phyloP scores from a whole-genome alignment of 805 yeast genomes.

The Sungouiozyma intestinalis region DNA sequence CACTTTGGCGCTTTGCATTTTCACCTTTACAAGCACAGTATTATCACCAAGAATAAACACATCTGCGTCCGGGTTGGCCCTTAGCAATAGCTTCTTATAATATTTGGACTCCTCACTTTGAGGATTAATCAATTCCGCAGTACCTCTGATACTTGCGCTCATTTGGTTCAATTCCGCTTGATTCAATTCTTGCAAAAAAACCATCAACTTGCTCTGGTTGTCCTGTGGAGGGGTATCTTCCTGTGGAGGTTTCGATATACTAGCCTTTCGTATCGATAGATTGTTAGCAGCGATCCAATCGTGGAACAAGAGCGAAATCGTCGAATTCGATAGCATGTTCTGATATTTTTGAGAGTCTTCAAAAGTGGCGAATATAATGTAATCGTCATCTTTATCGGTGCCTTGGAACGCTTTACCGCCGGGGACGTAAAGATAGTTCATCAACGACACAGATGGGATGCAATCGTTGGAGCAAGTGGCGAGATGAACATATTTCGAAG shows the following conservation, averaged over 20 bases:
- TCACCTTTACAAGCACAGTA: conserved; percentile 56
- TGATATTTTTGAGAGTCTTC: conserved; percentile 59
- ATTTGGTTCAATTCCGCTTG: conserved; percentile 64
- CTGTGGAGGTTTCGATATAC: conserved; percentile 8
- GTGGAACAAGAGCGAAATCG: conserved; percentile 73
- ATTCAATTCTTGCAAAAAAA: conserved; percentile 39
- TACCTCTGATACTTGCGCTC: conserved; percentile 71
- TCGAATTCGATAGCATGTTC: conserved; percentile 58
- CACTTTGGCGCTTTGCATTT: conserved; percentile 55
- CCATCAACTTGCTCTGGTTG: background rate
- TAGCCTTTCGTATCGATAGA: conserved; percentile 20
- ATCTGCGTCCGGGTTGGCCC: conserved; percentile 57
- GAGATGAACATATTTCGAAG: conserved; percentile 64
- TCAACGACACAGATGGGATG: conserved; percentile 76
- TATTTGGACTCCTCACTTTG: conserved; percentile 43
- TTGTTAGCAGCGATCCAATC: conserved; percentile 72
- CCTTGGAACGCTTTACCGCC: conserved; percentile 26
- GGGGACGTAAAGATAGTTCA: conserved; percentile 72
- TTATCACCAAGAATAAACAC: conserved; percentile 57
- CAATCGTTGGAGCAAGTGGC: conserved; percentile 61
- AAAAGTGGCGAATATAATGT: conserved; percentile 61
- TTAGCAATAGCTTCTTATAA: conserved; percentile 50
- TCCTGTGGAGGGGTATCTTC: background rate
- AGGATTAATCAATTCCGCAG: conserved; percentile 43
- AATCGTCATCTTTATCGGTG: conserved; percentile 32